These are phyloP conservation scores for Chytriomyces hyalinus DNA, from an alignment of 192 early-diverging fungal genomes.

Conservation along the genomic window DNA sequence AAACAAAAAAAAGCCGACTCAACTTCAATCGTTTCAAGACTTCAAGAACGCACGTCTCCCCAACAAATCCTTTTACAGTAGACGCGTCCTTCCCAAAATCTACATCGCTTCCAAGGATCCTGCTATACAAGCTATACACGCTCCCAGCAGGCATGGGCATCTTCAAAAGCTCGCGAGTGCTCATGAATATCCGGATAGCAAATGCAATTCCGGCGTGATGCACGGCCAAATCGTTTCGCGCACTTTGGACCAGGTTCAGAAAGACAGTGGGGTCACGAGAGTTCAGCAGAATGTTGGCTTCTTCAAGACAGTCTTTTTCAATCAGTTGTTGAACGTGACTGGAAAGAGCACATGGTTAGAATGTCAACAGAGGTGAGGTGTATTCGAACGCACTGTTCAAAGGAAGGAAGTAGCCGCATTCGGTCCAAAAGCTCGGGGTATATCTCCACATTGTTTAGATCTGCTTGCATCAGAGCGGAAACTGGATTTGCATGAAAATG, in stretches of 20 bases:
- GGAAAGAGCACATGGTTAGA: background rate
- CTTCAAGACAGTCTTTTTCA: conserved; percentile 15
- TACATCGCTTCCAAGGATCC: conserved; percentile 4
- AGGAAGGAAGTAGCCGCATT: conserved; percentile 5
- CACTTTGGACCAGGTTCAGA: background rate
- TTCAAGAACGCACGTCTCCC: conserved; percentile 10
- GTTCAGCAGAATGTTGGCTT: background rate
- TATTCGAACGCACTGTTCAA: conserved; percentile 5
- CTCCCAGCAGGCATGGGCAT: background rate
- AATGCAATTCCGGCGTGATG: background rate
- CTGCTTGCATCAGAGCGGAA: background rate
- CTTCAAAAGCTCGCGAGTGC: conserved; percentile 5
- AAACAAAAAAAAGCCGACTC: conserved; percentile 6
- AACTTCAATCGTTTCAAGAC: conserved; percentile 27
- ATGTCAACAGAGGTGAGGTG: background rate
- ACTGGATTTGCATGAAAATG: conserved; percentile 14
- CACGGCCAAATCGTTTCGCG: background rate
- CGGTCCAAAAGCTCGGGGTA: background rate
- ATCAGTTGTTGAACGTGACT: conserved; percentile 16
- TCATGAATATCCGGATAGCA: background rate
- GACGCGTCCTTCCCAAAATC: too few species aligned
- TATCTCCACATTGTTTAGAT: background rate
- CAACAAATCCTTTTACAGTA: background rate
- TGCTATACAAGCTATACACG: conserved; percentile 15
- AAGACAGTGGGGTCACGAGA: background rate